Evolutionary conservation across 192 early-diverging fungal species (phyloP).

Genomic region (Coemansia asiatica): DNA sequence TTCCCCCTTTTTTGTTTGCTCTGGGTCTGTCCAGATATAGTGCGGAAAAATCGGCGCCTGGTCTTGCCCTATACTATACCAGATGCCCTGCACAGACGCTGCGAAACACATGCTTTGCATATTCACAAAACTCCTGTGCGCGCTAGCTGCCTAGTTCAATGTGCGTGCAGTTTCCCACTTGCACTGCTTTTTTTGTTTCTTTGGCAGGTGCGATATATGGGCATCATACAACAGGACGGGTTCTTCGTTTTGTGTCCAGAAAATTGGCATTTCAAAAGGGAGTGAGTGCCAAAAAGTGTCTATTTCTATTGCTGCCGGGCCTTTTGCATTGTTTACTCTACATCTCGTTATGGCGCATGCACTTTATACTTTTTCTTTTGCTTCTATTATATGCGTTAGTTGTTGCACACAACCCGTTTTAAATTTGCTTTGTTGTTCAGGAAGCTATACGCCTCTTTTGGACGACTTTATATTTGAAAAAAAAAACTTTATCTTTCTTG

Average conservation of each 20-base stretch:
- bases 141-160: too few relatives aligned
- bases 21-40: background rate
- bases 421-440: background rate
- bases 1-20: background rate
- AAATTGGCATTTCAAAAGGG: too few relatives aligned
- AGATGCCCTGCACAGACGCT: constrained; percentile 9
- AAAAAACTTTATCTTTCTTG: constrained; percentile 13
- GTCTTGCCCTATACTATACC: constrained; percentile 8
- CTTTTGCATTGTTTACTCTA: constrained; percentile 4
- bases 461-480: background rate
- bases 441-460: constrained; percentile 3
- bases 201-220: too few relatives aligned
- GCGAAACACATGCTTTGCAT: background rate
- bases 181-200: too few relatives aligned
- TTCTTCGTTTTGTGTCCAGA: too few relatives aligned
- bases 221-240: too few relatives aligned
- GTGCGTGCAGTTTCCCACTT: too few relatives aligned
- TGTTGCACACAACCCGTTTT: constrained; percentile 1
- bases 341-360: constrained; percentile 2
- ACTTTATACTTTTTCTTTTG: background rate
- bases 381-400: background rate
- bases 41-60: background rate
- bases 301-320: background rate
- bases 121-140: too few relatives aligned
- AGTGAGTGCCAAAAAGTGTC: background rate